Conservation (phyloP, 2,329 filamentous ascomycete genomes). For the Aspergillus tamarii region DNA sequence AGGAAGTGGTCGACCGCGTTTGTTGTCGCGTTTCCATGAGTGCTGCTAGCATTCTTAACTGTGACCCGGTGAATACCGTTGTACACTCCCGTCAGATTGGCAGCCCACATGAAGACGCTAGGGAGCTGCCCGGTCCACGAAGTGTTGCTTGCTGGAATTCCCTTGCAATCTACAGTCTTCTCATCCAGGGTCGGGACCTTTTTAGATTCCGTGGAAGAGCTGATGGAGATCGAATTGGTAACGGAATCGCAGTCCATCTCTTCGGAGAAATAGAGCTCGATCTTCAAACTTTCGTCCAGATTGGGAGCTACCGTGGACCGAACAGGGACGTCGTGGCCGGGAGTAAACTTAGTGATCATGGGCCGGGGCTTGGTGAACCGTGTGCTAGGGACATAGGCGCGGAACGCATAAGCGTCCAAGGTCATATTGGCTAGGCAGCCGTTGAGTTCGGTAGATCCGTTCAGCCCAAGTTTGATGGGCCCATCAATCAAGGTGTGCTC, state of each 20-base stretch:
- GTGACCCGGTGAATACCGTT: slow-evolving; percentile 65
- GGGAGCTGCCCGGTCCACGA: slow-evolving; percentile 57
- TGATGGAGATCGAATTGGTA: slow-evolving; percentile 53
- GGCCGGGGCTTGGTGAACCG: slow-evolving; percentile 57
- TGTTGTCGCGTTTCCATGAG: slow-evolving; percentile 49
- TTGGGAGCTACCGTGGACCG: slow-evolving; percentile 50
- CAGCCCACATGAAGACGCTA: slow-evolving; percentile 58
- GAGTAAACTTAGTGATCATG: slow-evolving; percentile 62
- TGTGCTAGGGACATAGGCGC: slow-evolving; percentile 60
- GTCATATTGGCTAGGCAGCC: slow-evolving; percentile 60
- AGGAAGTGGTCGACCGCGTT: slow-evolving; percentile 62
- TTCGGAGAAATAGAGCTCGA: slow-evolving; percentile 62
- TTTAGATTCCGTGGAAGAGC: slow-evolving; percentile 56
- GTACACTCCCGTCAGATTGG: slow-evolving; percentile 58
- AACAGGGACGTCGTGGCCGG: slow-evolving; percentile 64
- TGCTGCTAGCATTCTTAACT: slow-evolving; percentile 56
- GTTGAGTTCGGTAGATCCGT: slow-evolving; percentile 51
- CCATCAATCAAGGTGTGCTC: slow-evolving; percentile 55
- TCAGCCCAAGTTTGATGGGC: slow-evolving; percentile 50
- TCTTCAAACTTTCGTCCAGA: slow-evolving; percentile 49
- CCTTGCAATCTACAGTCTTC: slow-evolving; percentile 50
- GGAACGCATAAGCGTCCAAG: slow-evolving; percentile 61
- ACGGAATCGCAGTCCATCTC: slow-evolving; percentile 65
- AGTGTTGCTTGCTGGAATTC: slow-evolving; percentile 36
- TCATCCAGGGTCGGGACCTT: slow-evolving; percentile 49